A percentile compares a stretch with the other conserved stretches of the same genome.
Conservation (phyloP, 2,329 filamentous ascomycete species). For the Dactylonectria estremocensis region DNA sequence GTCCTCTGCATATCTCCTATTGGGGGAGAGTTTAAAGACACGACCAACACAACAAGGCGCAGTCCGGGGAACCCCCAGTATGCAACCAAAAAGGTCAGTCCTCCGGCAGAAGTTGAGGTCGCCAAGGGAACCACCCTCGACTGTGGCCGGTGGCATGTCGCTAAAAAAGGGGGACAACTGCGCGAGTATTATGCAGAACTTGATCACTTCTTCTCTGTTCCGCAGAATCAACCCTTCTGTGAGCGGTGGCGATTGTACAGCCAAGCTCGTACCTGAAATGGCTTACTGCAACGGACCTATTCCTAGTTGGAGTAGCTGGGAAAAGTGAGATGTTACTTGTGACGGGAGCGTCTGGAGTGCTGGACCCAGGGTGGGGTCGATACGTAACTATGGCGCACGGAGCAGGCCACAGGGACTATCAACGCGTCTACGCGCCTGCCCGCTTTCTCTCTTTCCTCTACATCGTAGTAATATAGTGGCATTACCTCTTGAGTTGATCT, state of each 20-base stretch:
- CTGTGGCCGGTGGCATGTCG: constrained; percentile 17
- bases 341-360: too few species aligned
- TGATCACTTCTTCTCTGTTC: constrained; percentile 14
- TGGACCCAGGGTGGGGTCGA: too few species aligned
- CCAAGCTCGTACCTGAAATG: constrained; percentile 7
- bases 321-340: too few species aligned
- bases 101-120: not conserved
- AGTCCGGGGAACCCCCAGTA: not conserved
- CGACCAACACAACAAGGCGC: not conserved
- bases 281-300: constrained; percentile 11
- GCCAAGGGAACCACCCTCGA: constrained; percentile 3
- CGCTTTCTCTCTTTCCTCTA: too few species aligned
- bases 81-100: not conserved
- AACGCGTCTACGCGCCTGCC: too few species aligned
- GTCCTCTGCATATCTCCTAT: constrained; percentile 10
- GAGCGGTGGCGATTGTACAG: not conserved
- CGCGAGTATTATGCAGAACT: constrained; percentile 11
- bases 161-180: constrained; percentile 11
- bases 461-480: too few species aligned
- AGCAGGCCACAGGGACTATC: too few species aligned
- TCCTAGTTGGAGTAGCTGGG: not conserved
- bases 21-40: constrained; percentile 5
- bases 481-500: too few species aligned
- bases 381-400: too few species aligned
- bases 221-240: constrained; percentile 16